phyloP scores from a whole-genome alignment of 129 eudicot genomes.

The Smallanthus sonchifolius region DNA sequence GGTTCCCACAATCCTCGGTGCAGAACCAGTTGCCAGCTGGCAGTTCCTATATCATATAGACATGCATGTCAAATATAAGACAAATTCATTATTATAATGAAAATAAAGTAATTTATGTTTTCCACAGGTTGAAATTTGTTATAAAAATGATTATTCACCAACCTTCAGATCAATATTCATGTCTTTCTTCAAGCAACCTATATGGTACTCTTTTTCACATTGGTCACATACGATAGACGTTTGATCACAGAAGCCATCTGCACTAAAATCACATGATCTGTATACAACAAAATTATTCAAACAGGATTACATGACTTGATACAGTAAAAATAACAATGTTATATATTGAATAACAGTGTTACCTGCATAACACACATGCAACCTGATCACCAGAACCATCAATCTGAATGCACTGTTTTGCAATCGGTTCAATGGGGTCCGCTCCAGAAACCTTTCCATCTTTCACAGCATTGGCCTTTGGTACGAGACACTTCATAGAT shows the following conservation, averaged over 20 bases:
- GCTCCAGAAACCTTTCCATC: neutral
- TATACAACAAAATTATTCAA: conserved; percentile 9
- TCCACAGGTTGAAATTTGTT: neutral
- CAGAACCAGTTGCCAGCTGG: conserved; percentile 87
- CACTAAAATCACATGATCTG: conserved; percentile 63
- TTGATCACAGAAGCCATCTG: conserved; percentile 59
- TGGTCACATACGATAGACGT: conserved; percentile 84
- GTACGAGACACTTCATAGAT: conserved; percentile 39
- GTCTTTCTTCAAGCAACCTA: conserved; percentile 65
- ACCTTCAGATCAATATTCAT: conserved; percentile 75
- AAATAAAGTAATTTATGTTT: neutral
- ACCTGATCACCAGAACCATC: conserved; percentile 38
- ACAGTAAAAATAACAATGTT: neutral
- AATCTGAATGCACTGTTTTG: conserved; percentile 59
- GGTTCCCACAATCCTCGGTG: conserved; percentile 41
- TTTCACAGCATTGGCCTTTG: conserved; percentile 28
- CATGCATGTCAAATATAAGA: neutral
- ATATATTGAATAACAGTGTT: conserved; percentile 2
- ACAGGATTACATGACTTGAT: conserved; percentile 3
- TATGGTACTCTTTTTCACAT: conserved; percentile 85
- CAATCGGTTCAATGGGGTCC: conserved; percentile 42
- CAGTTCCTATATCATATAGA: conserved; percentile 47
- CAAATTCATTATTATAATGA: neutral
- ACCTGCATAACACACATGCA: conserved; percentile 88
- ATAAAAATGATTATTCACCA: conserved; percentile 1